A percentile compares a stretch with the other conserved stretches of the same genome.
These are phyloP conservation scores for Ustilago shanxiensis DNA, from an alignment of 1,284 basidiomycete species.

Conservation along the genomic window DNA sequence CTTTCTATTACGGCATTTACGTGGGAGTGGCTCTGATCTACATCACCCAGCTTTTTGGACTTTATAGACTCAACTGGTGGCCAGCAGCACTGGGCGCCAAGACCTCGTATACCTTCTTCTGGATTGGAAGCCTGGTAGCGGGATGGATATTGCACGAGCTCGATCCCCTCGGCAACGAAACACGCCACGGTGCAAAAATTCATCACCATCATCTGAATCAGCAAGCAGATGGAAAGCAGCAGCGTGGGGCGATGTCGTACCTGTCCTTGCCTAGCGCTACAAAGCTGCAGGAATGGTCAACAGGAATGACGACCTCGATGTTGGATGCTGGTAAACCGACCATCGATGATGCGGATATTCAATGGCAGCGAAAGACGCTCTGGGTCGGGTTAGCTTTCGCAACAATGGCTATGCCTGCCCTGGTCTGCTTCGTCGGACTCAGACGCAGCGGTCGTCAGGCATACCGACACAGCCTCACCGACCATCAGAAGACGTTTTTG, in stretches of 20 bases:
- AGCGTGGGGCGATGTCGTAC: constrained; percentile 4
- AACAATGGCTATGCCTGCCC: constrained; percentile 74
- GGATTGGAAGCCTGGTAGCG: constrained; percentile 72
- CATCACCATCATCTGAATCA: neutral
- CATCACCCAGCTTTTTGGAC: constrained; percentile 75
- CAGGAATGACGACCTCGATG: neutral
- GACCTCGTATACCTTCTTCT: constrained; percentile 73
- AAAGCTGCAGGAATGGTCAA: constrained; percentile 22
- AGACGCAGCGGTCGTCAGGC: constrained; percentile 64
- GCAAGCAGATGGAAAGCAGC: neutral
- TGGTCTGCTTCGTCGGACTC: constrained; percentile 68
- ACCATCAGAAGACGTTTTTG: constrained; percentile 72
- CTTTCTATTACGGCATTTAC: constrained; percentile 70
- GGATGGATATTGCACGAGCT: constrained; percentile 72
- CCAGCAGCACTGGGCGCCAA: constrained; percentile 72
- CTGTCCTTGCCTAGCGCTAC: constrained; percentile 27
- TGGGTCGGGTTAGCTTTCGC: constrained; percentile 75
- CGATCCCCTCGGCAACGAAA: constrained; percentile 51
- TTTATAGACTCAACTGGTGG: constrained; percentile 73
- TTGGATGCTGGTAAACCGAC: constrained; percentile 15
- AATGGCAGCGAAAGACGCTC: constrained; percentile 75
- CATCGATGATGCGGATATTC: constrained; percentile 67
- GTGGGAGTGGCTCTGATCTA: constrained; percentile 72
- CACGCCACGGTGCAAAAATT: constrained; percentile 20
- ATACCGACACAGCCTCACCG: constrained; percentile 70